Evolutionary conservation across 2,329 filamentous ascomycete genomes (phyloP).

Genomic region (Botrytis fragariae): DNA sequence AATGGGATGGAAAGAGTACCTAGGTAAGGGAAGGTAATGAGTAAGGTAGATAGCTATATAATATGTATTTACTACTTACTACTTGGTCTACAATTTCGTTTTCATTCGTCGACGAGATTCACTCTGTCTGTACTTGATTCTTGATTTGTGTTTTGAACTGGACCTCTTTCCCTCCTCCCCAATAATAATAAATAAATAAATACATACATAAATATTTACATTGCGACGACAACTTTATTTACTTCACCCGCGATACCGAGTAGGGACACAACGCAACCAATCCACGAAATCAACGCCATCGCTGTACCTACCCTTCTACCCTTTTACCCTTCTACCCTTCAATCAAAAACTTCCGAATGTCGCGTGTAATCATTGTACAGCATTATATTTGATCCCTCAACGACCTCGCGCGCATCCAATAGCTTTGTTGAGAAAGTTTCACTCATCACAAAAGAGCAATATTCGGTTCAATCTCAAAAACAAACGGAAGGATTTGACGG

Average conservation of each 20-base stretch:
- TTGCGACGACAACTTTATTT: not conserved
- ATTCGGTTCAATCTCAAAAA: not conserved
- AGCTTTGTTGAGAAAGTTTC: not conserved
- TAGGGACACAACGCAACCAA: not conserved
- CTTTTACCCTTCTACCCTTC: not conserved
- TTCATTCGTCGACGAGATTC: too few species aligned
- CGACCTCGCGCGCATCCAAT: not conserved
- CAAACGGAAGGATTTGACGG: not conserved
- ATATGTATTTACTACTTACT: not conserved
- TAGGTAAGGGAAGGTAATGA: not conserved
- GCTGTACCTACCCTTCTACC: not conserved
- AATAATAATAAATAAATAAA: not conserved
- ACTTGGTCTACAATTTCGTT: not conserved
- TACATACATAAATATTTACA: too few species aligned
- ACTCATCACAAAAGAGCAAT: not conserved
- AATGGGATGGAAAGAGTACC: not conserved
- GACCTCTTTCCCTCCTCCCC: not conserved
- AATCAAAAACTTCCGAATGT: constrained; percentile 4
- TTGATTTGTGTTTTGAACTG: too few species aligned
- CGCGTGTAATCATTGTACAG: constrained; percentile 10
- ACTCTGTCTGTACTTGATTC: not conserved
- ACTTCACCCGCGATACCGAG: not conserved
- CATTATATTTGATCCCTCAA: constrained; percentile 1
- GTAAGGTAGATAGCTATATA: not conserved
- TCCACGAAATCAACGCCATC: not conserved